Evolutionary conservation across 2,329 filamentous ascomycete species (phyloP).

Genomic region (Phialemonium atrogriseum): DNA sequence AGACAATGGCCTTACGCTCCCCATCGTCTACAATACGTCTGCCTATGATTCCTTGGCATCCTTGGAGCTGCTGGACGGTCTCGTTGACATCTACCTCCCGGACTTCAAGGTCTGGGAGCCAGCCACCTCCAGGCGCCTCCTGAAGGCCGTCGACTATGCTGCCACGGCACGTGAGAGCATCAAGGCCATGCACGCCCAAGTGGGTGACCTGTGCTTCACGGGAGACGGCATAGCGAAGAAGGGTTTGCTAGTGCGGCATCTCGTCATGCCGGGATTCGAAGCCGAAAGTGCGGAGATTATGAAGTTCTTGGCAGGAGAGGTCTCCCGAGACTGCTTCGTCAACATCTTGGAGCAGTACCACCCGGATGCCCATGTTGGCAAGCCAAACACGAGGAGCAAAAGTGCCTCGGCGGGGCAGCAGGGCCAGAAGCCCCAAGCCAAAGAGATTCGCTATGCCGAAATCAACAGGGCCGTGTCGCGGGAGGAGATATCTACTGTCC

Average conservation of each 20-base stretch:
- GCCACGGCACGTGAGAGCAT: slow-evolving; percentile 67
- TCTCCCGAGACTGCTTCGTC: slow-evolving; percentile 69
- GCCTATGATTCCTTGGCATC: slow-evolving; percentile 71
- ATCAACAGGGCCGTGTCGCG: slow-evolving; percentile 65
- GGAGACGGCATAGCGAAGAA: slow-evolving; percentile 72
- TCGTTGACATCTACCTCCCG: slow-evolving; percentile 81
- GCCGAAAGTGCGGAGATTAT: slow-evolving; percentile 68
- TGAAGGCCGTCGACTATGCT: slow-evolving; percentile 74
- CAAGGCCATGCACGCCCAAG: slow-evolving; percentile 71
- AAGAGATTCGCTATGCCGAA: slow-evolving; percentile 59
- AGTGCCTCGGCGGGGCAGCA: slow-evolving; percentile 16
- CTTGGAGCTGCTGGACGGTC: slow-evolving; percentile 63
- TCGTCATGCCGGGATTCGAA: slow-evolving; percentile 78
- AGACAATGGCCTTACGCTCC: slow-evolving; percentile 60
- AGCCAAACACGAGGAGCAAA: slow-evolving; percentile 37
- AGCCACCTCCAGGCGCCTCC: slow-evolving; percentile 56
- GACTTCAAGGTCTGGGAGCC: slow-evolving; percentile 79
- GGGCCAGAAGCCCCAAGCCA: slow-evolving; percentile 13
- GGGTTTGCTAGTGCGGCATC: slow-evolving; percentile 67
- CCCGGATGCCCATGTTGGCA: slow-evolving; percentile 74
- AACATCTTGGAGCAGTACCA: slow-evolving; percentile 89
- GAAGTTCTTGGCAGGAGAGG: slow-evolving; percentile 62
- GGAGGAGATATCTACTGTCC: slow-evolving; percentile 58
- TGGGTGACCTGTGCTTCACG: slow-evolving; percentile 77
- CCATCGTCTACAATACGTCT: slow-evolving; percentile 80